A percentile compares a stretch with the other conserved stretches of the same genome.
phyloP scores from a whole-genome alignment of 1,284 basidiomycete genomes.

The Xanthoconium separans region DNA sequence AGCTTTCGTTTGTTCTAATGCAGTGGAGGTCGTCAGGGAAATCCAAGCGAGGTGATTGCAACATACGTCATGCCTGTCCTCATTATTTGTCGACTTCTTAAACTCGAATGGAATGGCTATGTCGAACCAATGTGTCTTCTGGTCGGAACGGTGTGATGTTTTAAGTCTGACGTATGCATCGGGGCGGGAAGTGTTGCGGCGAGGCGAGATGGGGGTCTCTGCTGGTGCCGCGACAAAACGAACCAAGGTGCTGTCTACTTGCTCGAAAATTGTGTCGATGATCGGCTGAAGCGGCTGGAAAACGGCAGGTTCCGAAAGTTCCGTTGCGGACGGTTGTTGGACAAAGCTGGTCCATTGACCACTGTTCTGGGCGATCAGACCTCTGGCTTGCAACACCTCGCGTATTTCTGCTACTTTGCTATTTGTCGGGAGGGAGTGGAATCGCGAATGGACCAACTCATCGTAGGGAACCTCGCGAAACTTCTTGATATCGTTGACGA shows the following conservation, averaged over 20 bases:
- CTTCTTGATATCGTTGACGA: not conserved
- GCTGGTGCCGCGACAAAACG: not conserved
- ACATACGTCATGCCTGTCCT: not conserved
- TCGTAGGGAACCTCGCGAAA: not conserved
- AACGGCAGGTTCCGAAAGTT: not conserved
- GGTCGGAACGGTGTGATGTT: not conserved
- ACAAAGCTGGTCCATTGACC: not conserved
- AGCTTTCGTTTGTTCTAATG: slow-evolving; percentile 15
- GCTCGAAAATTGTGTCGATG: not conserved
- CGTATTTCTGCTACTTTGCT: not conserved
- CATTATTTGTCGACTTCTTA: not conserved
- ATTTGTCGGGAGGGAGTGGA: not conserved
- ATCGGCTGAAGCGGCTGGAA: not conserved
- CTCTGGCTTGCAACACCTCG: not conserved
- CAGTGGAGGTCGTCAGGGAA: not conserved
- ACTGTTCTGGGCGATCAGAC: not conserved
- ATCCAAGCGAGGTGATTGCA: not conserved
- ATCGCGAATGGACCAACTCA: not conserved
- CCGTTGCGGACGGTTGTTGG: not conserved
- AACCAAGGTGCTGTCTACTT: not conserved
- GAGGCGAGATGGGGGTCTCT: not conserved
- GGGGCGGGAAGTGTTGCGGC: slow-evolving; percentile 6
- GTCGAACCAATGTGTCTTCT: slow-evolving; percentile 8
- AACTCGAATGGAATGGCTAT: slow-evolving; percentile 11
- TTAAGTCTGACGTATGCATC: slow-evolving; percentile 2